Conservation (phyloP, 805 yeast species). For the Metschnikowia koreensis region DNA sequence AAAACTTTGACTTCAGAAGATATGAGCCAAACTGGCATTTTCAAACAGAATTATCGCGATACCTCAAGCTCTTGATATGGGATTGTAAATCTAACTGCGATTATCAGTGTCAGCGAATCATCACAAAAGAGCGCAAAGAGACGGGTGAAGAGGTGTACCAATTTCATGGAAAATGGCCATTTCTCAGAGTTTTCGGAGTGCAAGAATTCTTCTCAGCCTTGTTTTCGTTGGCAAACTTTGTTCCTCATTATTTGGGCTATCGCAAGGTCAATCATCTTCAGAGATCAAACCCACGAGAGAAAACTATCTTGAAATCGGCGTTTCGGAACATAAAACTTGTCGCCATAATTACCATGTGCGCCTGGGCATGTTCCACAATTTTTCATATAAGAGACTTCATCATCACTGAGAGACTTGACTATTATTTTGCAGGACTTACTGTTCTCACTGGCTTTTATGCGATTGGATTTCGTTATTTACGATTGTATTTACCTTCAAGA, state of each 20-base stretch:
- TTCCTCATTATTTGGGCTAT: slow-evolving; percentile 26
- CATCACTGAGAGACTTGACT: slow-evolving; percentile 81
- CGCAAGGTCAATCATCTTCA: slow-evolving; percentile 7
- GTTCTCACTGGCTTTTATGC: slow-evolving; percentile 79
- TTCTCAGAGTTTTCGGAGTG: slow-evolving; percentile 66
- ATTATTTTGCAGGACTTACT: slow-evolving; percentile 89
- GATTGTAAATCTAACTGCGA: slow-evolving; percentile 67
- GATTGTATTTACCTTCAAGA: slow-evolving; percentile 47
- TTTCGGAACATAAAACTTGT: slow-evolving; percentile 30
- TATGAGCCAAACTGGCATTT: slow-evolving; percentile 38
- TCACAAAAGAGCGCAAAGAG: slow-evolving; percentile 55
- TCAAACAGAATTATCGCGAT: slow-evolving; percentile 39
- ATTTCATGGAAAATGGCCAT: slow-evolving; percentile 99
- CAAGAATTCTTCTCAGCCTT: slow-evolving; percentile 83
- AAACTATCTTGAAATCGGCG: slow-evolving; percentile 1
- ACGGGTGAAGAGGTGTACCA: slow-evolving; percentile 62
- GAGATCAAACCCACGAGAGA: slow-evolving; percentile 1
- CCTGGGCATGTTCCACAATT: slow-evolving; percentile 84
- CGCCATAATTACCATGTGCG: slow-evolving; percentile 67
- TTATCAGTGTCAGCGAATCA: slow-evolving; percentile 81
- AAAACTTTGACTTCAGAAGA: slow-evolving; percentile 20
- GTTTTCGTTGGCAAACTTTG: slow-evolving; percentile 58
- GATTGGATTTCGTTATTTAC: slow-evolving; percentile 57
- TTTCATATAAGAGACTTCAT: slow-evolving; percentile 85
- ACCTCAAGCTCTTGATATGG: slow-evolving; percentile 45